Evolutionary conservation across 805 yeast species (phyloP).

Genomic region (Pichia rugopelliculosa): DNA sequence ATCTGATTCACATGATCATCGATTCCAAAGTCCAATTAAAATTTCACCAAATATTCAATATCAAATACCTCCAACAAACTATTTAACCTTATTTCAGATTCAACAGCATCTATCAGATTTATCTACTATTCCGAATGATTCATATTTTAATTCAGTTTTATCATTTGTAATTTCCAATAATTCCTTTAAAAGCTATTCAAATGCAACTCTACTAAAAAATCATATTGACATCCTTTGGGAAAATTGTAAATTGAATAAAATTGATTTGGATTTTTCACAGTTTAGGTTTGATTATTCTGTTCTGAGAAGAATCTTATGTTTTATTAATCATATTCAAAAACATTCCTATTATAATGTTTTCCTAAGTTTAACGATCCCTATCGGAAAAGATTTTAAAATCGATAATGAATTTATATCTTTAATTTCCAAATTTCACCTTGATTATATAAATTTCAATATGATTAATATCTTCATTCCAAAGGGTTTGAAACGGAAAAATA

Average conservation of each 20-base stretch:
- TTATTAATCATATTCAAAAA: constrained; percentile 7
- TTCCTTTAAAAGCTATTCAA: constrained; percentile 3
- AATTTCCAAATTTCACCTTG: neutral
- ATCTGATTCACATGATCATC: constrained; percentile 2
- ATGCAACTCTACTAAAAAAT: neutral
- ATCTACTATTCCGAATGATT: neutral
- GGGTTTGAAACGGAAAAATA: constrained; percentile 4
- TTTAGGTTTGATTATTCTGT: constrained; percentile 3
- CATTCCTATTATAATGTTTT: constrained; percentile 4
- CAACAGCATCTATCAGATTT: constrained; percentile 7
- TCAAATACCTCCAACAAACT: constrained; percentile 7
- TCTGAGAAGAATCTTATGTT: neutral
- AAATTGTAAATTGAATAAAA: constrained; percentile 5
- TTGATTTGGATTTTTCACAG: constrained; percentile 10
- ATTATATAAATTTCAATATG: constrained; percentile 7
- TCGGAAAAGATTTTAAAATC: constrained; percentile 1
- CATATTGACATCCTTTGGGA: constrained; percentile 7
- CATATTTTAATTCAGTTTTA: constrained; percentile 3
- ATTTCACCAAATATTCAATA: constrained; percentile 3
- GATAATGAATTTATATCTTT: constrained; percentile 1
- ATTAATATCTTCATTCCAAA: constrained; percentile 5
- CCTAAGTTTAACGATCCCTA: constrained; percentile 6
- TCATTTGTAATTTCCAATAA: constrained; percentile 4
- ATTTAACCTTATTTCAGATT: constrained; percentile 4
- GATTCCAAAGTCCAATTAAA: neutral